Evolutionary conservation across 768 basidiomycete species (phyloP).

Genomic region (Rhizopogon vinicolor): DNA sequence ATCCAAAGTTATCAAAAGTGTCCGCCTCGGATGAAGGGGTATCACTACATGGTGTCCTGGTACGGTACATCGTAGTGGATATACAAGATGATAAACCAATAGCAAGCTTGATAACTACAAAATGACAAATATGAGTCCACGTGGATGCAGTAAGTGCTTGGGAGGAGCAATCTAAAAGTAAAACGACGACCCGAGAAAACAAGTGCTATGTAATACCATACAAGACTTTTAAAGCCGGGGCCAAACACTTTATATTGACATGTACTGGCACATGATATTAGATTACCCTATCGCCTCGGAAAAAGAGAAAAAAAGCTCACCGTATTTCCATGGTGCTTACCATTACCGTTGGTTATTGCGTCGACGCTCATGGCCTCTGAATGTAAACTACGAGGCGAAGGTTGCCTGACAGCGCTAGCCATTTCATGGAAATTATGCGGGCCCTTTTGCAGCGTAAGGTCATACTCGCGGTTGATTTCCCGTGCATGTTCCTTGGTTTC

Average conservation of each 20-base stretch:
- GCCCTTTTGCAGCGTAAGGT: conserved; percentile 33
- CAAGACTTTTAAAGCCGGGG: conserved; percentile 20
- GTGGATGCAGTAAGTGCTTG: not conserved
- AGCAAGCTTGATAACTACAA: conserved; percentile 1
- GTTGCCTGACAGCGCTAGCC: conserved; percentile 28
- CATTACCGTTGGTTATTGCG: conserved; percentile 12
- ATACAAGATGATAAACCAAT: conserved; percentile 3
- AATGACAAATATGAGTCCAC: conserved; percentile 3
- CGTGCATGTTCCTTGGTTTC: conserved; percentile 76
- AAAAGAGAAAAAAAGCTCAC: conserved; percentile 3
- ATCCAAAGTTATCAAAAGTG: conserved; percentile 83
- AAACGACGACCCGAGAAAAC: not conserved
- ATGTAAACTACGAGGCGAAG: conserved; percentile 10
- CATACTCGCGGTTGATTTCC: conserved; percentile 53
- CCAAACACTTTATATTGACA: conserved; percentile 14
- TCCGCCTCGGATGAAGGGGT: conserved; percentile 49
- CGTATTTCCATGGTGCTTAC: conserved; percentile 18
- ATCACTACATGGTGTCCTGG: not conserved
- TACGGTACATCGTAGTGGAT: conserved; percentile 1
- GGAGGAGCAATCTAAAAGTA: not conserved
- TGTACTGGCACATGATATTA: conserved; percentile 12
- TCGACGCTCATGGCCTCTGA: conserved; percentile 9
- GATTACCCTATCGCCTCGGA: not conserved
- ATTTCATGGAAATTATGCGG: conserved; percentile 36
- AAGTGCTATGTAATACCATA: conserved; percentile 10